A percentile compares a stretch with the other conserved stretches of the same genome.
Evolutionary conservation across 441 rosid genomes (phyloP).

Genomic region (Brassica hybrid): DNA sequence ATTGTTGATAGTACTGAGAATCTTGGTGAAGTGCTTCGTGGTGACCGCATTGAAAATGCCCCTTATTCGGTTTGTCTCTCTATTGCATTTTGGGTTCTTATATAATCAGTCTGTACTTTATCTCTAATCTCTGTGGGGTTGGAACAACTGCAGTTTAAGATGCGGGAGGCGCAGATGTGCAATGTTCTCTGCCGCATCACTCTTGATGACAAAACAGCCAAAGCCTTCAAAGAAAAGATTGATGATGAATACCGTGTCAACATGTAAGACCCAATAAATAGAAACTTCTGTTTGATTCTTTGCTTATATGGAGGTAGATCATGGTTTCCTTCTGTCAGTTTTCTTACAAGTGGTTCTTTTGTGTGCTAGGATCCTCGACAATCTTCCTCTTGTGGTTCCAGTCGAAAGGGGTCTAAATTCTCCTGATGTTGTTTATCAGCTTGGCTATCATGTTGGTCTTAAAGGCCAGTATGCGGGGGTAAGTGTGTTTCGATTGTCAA

Average conservation of each 20-base stretch:
- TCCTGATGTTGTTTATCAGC: conserved; percentile 62
- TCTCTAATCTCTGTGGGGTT: neutral
- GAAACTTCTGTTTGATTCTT: neutral
- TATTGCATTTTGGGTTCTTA: neutral
- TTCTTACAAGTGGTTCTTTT: conserved; percentile 22
- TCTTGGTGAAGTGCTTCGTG: conserved; percentile 82
- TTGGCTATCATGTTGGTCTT: conserved; percentile 73
- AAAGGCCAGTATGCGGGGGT: conserved; percentile 77
- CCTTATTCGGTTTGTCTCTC: conserved; percentile 55
- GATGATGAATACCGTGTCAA: conserved; percentile 75
- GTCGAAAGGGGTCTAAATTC: conserved; percentile 57
- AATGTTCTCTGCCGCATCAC: conserved; percentile 51
- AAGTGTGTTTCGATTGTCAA: conserved; percentile 26
- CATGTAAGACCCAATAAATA: conserved; percentile 51
- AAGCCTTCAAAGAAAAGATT: conserved; percentile 68
- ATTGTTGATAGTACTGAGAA: conserved; percentile 72
- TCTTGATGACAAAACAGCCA: conserved; percentile 59
- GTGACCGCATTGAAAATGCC: conserved; percentile 70
- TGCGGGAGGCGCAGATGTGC: conserved; percentile 76
- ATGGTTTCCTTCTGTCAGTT: conserved; percentile 18
- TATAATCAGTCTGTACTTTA: neutral
- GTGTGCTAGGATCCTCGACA: conserved; percentile 73
- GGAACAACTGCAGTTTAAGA: conserved; percentile 54
- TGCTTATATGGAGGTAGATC: neutral
- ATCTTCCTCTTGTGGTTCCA: conserved; percentile 76